Evolutionary conservation across 306 rosid genomes (phyloP).

Genomic region (Trifolium repens): DNA sequence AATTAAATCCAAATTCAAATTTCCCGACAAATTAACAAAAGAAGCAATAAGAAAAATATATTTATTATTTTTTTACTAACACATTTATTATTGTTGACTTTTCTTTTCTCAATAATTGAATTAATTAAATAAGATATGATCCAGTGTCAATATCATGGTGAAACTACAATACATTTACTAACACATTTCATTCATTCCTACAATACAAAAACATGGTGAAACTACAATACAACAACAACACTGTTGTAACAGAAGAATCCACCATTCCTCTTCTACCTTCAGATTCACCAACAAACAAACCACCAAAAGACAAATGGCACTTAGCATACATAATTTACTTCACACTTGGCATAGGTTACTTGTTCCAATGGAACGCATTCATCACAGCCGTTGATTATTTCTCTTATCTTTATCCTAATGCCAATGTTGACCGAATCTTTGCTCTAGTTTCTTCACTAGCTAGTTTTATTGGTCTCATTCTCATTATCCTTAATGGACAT

Average conservation of each 20-base stretch:
- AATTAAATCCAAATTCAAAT: too few relatives aligned
- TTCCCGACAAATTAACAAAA: too few relatives aligned
- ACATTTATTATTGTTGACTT: too few relatives aligned
- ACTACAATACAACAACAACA: not conserved
- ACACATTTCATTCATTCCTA: not conserved
- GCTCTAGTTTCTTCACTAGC: not conserved
- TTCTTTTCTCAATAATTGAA: too few relatives aligned
- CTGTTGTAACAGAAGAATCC: not conserved
- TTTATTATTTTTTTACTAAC: too few relatives aligned
- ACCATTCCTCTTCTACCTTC: not conserved
- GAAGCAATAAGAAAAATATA: too few relatives aligned
- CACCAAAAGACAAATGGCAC: not conserved
- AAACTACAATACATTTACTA: not conserved
- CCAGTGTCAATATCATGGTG: not conserved
- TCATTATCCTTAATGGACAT: conserved; percentile 5
- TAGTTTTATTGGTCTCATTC: not conserved
- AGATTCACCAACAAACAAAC: not conserved
- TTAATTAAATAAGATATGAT: too few relatives aligned
- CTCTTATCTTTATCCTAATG: conserved; percentile 5
- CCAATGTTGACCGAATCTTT: not conserved
- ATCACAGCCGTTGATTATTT: conserved; percentile 10
- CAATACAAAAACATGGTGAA: not conserved
- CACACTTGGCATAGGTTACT: conserved; percentile 8
- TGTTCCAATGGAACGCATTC: conserved; percentile 9
- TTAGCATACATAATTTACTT: not conserved